Evolutionary conservation across 192 early-diverging fungal genomes (phyloP).

Genomic region (Coemansia sp.): DNA sequence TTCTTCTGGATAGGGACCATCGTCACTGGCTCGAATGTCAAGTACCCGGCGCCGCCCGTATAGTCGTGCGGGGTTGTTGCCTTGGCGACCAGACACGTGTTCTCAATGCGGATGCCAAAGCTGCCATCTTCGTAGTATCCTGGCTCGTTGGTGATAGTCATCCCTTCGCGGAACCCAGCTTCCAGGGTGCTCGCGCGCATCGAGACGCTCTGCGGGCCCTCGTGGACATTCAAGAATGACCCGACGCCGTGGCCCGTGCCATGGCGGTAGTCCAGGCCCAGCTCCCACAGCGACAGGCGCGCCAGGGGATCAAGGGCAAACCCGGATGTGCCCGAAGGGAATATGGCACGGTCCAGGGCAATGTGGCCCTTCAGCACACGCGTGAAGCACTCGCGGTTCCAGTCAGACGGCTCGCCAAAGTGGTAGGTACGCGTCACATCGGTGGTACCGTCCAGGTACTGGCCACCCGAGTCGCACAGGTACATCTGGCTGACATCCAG

Average conservation of each 20-base stretch:
- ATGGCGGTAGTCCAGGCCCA: constrained; percentile 92
- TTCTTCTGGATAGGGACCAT: constrained; percentile 83
- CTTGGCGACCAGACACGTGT: constrained; percentile 76
- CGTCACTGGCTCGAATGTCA: constrained; percentile 91
- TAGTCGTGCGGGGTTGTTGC: constrained; percentile 75
- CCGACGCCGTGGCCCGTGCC: constrained; percentile 99
- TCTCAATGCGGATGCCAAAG: constrained; percentile 98
- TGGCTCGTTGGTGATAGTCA: constrained; percentile 97
- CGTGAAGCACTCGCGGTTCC: constrained; percentile 90
- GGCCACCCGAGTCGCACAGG: constrained; percentile 93
- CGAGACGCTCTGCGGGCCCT: constrained; percentile 93
- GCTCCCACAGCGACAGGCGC: constrained; percentile 79
- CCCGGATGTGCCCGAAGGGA: constrained; percentile 81
- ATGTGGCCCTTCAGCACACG: constrained; percentile 99
- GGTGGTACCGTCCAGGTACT: constrained; percentile 95
- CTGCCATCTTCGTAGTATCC: constrained; percentile 96
- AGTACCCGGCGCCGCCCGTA: constrained; percentile 65
- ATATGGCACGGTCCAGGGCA: constrained; percentile 79
- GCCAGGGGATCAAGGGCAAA: constrained; percentile 89
- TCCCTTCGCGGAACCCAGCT: constrained; percentile 72
- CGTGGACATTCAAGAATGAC: constrained; percentile 89
- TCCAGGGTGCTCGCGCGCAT: constrained; percentile 69
- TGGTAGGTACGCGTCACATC: constrained; percentile 95
- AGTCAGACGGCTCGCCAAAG: constrained; percentile 74
- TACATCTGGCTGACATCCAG: constrained; percentile 77